Evolutionary conservation across 2,329 filamentous ascomycete genomes (phyloP).

Genomic region (Karstenula rhodostoma): DNA sequence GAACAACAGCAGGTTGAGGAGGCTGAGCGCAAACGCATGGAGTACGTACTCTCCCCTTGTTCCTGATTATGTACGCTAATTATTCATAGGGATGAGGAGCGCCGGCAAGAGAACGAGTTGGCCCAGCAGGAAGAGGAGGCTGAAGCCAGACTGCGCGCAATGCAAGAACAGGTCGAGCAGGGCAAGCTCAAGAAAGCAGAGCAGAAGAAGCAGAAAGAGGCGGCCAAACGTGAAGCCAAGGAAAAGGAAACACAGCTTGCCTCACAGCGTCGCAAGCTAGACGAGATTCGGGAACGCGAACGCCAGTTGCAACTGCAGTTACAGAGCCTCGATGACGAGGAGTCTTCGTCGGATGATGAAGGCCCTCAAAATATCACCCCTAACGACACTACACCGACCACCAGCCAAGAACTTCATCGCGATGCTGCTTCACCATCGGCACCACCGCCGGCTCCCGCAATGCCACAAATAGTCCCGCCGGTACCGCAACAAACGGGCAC

Average conservation of each 20-base stretch:
- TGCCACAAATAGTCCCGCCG: conserved; percentile 42
- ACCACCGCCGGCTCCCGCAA: conserved; percentile 58
- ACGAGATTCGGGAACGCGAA: conserved; percentile 88
- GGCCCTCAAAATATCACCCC: conserved; percentile 74
- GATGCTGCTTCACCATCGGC: conserved; percentile 54
- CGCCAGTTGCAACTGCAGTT: conserved; percentile 88
- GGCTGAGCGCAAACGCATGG: conserved; percentile 75
- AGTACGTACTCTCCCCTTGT: conserved; percentile 69
- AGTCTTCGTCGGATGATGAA: conserved; percentile 78
- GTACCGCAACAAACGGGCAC: conserved; percentile 48
- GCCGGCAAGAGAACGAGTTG: conserved; percentile 80
- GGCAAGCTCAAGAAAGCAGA: conserved; percentile 97
- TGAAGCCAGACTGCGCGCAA: conserved; percentile 81
- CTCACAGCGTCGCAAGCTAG: conserved; percentile 87
- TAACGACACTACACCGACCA: conserved; percentile 66
- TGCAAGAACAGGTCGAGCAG: conserved; percentile 92
- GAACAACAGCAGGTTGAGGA: conserved; percentile 80
- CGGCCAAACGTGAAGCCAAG: conserved; percentile 82
- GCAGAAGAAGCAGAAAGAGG: conserved; percentile 92
- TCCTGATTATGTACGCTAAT: conserved; percentile 25
- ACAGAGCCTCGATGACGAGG: conserved; percentile 76
- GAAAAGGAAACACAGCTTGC: conserved; percentile 87
- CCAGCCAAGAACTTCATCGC: conserved; percentile 62
- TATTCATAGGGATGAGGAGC: conserved; percentile 71
- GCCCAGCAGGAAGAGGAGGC: conserved; percentile 81